Evolutionary conservation across 2,329 filamentous ascomycete genomes (phyloP), one percentile per base, ranked within the genome.

Genomic region (Alternaria sp.): DNA sequence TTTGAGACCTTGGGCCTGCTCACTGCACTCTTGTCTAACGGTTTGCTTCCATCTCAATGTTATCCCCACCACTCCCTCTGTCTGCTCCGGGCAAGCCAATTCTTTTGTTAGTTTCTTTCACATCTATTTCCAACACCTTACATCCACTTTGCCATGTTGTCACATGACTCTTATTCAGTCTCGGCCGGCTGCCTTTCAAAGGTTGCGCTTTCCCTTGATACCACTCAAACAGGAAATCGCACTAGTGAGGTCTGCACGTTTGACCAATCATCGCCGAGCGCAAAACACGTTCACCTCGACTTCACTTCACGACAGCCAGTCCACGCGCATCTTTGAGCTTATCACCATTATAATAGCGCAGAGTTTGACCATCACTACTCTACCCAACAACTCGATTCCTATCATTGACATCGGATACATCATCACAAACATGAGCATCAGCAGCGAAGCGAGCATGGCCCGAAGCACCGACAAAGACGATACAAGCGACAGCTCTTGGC

Each of bases 141-240:
- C 11, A 13, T 37, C 4, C 7, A 13, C 13, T 13, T 5, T 14
- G 4, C 28, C n/a, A 21, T 52, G 29, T 28, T 45, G 10, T n/a
- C 21, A 3, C 13, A 3, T 24, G 21, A 14, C 21, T 24, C 13
- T 24, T 21, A 36, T 6, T 23, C 29, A 24, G 7, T 3, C 21
- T 24, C 23, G 21, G 13, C 11, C 21, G 21, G 23, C 23, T 37
- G 51, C 29, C 14, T 53, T 40, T 11, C 11, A 40, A 24, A 40
- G 21, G 21, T 24, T 28, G 21, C 14, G 29, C 40, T 37, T 46
- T 45, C 41, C 37, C 14, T 41, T 26, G 14, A 50, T 26, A 17
- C 23, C 3, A n/a, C 34, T 33, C 33, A 54, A 45, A 26, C 1
- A 17, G 51, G 56, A 55, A 54, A 50, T 13, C 41, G 29, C 53